These are phyloP conservation scores for Trebouxia sp. DNA, from an alignment of 139 green algal species.

Conservation along the genomic window DNA sequence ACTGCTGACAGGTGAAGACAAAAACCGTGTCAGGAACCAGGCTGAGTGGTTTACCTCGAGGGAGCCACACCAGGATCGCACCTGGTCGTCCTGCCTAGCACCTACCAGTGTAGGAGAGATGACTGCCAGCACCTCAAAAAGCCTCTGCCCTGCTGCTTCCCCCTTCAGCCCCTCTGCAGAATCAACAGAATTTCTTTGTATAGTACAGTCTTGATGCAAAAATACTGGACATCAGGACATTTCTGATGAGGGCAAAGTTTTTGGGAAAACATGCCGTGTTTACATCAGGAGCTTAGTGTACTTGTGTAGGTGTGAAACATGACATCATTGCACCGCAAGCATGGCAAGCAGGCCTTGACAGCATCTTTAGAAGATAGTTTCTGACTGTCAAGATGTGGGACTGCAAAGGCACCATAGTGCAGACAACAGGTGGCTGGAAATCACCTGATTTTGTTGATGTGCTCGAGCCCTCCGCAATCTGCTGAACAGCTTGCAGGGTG, in stretches of 20 bases:
- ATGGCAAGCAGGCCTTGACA: too few species aligned
- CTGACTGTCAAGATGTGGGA: too few species aligned
- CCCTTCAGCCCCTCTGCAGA: not conserved
- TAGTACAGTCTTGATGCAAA: too few species aligned
- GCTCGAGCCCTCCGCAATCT: slow-evolving; percentile 34
- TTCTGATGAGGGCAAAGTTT: too few species aligned
- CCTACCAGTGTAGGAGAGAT: not conserved
- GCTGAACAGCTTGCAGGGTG: slow-evolving; percentile 47
- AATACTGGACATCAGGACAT: too few species aligned
- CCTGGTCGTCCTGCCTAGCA: not conserved
- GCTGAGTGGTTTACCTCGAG: slow-evolving; percentile 50
- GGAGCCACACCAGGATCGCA: slow-evolving; percentile 70
- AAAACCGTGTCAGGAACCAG: not conserved
- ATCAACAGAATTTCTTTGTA: too few species aligned
- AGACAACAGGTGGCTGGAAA: too few species aligned
- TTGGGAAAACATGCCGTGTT: too few species aligned
- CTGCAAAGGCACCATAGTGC: not conserved
- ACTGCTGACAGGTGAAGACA: not conserved
- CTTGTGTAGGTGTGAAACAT: too few species aligned
- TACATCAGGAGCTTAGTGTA: too few species aligned
- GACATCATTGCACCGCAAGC: too few species aligned
- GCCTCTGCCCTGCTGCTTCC: slow-evolving; percentile 27
- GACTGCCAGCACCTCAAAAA: slow-evolving; percentile 48
- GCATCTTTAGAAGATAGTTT: not conserved
- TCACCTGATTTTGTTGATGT: too few species aligned